Evolutionary conservation across 2,329 filamentous ascomycete species (phyloP), one percentile per base, ranked within the genome.

Genomic region (Alternaria solani): DNA sequence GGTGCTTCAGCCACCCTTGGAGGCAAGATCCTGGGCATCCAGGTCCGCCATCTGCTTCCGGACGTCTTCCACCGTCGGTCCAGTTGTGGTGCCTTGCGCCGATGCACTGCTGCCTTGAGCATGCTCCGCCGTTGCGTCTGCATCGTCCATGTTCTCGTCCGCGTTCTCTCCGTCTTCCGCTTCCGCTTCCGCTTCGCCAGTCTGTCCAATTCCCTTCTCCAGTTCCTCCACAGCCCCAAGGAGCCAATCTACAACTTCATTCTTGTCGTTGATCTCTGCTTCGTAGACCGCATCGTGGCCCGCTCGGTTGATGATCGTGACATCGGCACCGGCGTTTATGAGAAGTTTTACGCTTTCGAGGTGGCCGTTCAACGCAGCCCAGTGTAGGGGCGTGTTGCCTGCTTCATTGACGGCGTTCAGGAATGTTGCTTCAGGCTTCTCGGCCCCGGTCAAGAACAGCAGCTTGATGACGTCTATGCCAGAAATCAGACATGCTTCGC

Each of bases 371-470:
- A 97, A 82, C 0, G 93, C 91, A 0, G 94, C 94, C 94, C 94
- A 98, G 81, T 99, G 95, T 59, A 99, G 83, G 0, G 93, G 87
- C 1, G 94, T 97, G 81, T 97, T 98, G 44, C 93, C 94, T 46
- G 91, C 90, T 63, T 88, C 83, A 74, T 99, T 99, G 62, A 86
- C 84, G 2, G 85, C 82, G 69, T 93, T 90, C 25, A 93, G 78
- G 67, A 89, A 88, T 0, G 83, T 53, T 59, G 70, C 56, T 64
- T 69, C 49, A 38, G 69, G 56, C 53, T 69, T 71, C 42, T 68
- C 66, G 28, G 55, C 56, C 44, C 62, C 67, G 23, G 72, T 70
- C 36, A 77, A 82, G 78, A 75, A 83, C 80, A 77, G 51, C 23
- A 72, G 53, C 53, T 76, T 76, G 55, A 79, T 67, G 14, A 75